Conservation (phyloP, 805 yeast species). For the Metschnikowia lochheadii region DNA sequence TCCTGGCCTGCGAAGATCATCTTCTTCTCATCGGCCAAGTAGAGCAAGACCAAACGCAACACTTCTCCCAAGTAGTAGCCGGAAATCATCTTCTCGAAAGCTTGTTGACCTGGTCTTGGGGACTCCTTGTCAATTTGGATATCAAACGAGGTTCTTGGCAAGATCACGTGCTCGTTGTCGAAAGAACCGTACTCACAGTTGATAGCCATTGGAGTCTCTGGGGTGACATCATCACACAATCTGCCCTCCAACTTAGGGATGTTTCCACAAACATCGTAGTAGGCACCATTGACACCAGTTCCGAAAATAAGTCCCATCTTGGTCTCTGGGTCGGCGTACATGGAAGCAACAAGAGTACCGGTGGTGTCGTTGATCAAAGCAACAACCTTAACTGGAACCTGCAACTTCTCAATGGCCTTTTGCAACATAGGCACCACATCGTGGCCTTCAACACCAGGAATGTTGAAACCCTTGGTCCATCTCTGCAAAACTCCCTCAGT, state of each 20-base stretch:
- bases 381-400: constrained; percentile 78
- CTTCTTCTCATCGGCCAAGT: constrained; percentile 56
- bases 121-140: constrained; percentile 73
- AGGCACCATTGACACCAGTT: constrained; percentile 97
- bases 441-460: constrained; percentile 87
- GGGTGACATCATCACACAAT: constrained; percentile 58
- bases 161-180: constrained; percentile 77
- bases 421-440: constrained; percentile 93
- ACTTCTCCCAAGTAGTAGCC: constrained; percentile 96
- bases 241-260: constrained; percentile 80
- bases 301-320: constrained; percentile 96
- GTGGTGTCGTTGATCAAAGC: constrained; percentile 96
- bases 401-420: constrained; percentile 56
- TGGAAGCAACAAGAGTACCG: constrained; percentile 93
- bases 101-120: constrained; percentile 95
- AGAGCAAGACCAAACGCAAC: constrained; percentile 73
- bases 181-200: constrained; percentile 98
- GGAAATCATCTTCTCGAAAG: constrained; percentile 95
- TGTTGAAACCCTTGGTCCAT: constrained; percentile 98
- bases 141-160: constrained; percentile 92
- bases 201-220: constrained; percentile 80
- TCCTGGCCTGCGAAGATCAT: constrained; percentile 70
- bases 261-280: constrained; percentile 68
- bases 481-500: constrained; percentile 84
- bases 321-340: constrained; percentile 83